Evolutionary conservation across 129 eudicot genomes (phyloP).

Genomic region (Centrapalus pauciflorus): DNA sequence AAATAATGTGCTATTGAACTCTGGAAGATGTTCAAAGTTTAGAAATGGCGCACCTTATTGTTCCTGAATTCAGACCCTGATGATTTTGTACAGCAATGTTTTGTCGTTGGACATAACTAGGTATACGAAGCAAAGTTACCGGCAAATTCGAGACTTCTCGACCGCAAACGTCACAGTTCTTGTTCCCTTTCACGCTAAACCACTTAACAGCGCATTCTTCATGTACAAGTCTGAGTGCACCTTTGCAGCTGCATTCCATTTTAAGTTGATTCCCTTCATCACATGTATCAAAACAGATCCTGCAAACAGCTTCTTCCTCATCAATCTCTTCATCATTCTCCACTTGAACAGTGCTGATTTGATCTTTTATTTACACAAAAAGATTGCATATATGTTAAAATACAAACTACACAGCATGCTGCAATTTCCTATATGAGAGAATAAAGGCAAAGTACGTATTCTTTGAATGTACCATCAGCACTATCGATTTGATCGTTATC

Average conservation of each 20-base stretch:
- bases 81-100: constrained; percentile 36
- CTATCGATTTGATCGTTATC: constrained; percentile 38
- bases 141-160: constrained; percentile 82
- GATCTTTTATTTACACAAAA: constrained; percentile 39
- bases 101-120: constrained; percentile 41
- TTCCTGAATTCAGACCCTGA: constrained; percentile 26
- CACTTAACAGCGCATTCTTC: constrained; percentile 84
- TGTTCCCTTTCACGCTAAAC: constrained; percentile 77
- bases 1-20: too few species aligned
- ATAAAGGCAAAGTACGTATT: background rate
- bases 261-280: constrained; percentile 74
- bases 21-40: background rate
- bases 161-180: constrained; percentile 73
- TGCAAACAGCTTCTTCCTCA: constrained; percentile 94
- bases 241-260: constrained; percentile 97
- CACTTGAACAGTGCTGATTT: constrained; percentile 41
- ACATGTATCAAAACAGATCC: constrained; percentile 77
- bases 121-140: constrained; percentile 73
- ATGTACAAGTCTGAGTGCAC: constrained; percentile 77
- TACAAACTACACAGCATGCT: background rate
- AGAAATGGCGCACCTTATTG: constrained; percentile 41
- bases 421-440: background rate
- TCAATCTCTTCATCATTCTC: constrained; percentile 82
- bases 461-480: constrained; percentile 45
- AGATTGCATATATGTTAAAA: background rate